A percentile compares a stretch with the other conserved stretches of the same genome.
Evolutionary conservation across 2,329 filamentous ascomycete species (phyloP).

Genomic region (Colletotrichum sansevieriae): DNA sequence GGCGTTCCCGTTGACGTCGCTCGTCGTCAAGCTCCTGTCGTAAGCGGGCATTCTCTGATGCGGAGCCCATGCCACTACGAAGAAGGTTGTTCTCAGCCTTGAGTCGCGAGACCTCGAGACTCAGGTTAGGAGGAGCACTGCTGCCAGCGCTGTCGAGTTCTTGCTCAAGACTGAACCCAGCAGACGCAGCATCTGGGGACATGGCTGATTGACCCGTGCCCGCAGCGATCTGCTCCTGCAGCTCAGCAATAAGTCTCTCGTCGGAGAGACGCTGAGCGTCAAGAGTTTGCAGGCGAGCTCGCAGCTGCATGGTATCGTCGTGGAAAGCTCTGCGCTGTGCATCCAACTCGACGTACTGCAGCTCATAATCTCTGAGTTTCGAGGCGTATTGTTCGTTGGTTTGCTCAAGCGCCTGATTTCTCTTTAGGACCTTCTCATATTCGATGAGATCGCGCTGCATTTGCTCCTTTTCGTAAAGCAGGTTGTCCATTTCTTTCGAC

Average conservation of each 20-base stretch:
- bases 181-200: constrained; percentile 45
- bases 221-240: constrained; percentile 69
- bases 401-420: constrained; percentile 53
- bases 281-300: constrained; percentile 51
- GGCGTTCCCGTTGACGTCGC: constrained; percentile 61
- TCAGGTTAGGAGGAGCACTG: constrained; percentile 56
- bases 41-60: constrained; percentile 66
- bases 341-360: constrained; percentile 54
- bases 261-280: constrained; percentile 62
- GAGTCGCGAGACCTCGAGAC: constrained; percentile 68
- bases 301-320: constrained; percentile 61
- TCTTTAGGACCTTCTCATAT: constrained; percentile 52
- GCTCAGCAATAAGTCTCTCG: constrained; percentile 68
- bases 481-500: constrained; percentile 67
- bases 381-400: constrained; percentile 51
- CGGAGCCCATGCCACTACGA: constrained; percentile 65
- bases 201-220: constrained; percentile 39
- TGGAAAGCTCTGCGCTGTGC: constrained; percentile 59
- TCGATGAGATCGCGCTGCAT: constrained; percentile 60
- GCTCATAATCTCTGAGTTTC: constrained; percentile 48
- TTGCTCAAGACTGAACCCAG: constrained; percentile 66
- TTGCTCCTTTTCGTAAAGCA: constrained; percentile 68
- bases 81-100: constrained; percentile 73
- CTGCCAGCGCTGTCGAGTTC: constrained; percentile 67
- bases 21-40: constrained; percentile 69